These are phyloP conservation scores for Adansonia rubrostipa DNA, from an alignment of 441 rosid genomes.

Conservation along the genomic window DNA sequence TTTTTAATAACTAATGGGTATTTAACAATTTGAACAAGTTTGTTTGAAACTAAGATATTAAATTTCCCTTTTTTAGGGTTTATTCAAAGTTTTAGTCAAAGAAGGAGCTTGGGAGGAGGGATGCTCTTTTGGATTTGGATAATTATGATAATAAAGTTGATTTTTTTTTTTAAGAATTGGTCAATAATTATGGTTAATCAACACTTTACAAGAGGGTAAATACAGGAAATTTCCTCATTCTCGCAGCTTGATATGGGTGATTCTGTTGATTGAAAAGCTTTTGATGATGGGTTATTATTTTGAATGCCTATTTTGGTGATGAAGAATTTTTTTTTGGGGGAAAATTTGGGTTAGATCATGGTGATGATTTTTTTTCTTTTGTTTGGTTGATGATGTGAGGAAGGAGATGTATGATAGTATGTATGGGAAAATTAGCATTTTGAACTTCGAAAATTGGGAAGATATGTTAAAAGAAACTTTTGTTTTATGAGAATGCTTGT, in stretches of 20 bases:
- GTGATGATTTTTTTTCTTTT: background rate
- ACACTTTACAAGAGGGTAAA: background rate
- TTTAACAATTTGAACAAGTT: background rate
- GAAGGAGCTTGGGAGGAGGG: background rate
- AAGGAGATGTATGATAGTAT: background rate
- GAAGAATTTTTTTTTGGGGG: no score
- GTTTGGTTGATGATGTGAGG: background rate
- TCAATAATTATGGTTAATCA: background rate
- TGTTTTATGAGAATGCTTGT: background rate
- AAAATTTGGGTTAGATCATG: background rate
- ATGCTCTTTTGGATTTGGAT: background rate
- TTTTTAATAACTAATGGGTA: background rate
- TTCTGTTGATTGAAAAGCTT: background rate
- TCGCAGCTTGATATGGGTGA: background rate
- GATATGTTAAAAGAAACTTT: background rate
- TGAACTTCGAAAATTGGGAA: background rate
- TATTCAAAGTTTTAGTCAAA: background rate
- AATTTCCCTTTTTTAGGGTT: background rate
- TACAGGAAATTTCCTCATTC: background rate
- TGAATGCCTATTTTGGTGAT: background rate
- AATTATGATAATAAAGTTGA: background rate
- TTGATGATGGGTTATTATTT: background rate
- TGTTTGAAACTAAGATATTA: background rate
- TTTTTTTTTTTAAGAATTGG: background rate
- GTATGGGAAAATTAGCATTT: background rate